These are phyloP conservation scores for Colletotrichum noveboracense DNA, from an alignment of 2,329 filamentous ascomycete genomes.

Conservation along the genomic window DNA sequence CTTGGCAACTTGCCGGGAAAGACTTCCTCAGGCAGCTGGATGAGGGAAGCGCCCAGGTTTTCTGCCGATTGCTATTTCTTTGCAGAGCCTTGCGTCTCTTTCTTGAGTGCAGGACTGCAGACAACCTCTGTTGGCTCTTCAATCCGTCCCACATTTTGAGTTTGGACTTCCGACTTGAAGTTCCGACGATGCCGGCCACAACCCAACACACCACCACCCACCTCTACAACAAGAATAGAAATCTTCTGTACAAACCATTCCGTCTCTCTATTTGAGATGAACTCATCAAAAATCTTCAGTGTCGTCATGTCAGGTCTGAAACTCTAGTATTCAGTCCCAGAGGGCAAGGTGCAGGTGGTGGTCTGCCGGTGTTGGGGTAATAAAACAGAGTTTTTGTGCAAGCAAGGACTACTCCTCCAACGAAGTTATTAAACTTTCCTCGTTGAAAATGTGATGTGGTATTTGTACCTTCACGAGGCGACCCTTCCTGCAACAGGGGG, in stretches of 20 bases:
- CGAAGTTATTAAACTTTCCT: neutral
- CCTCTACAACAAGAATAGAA: neutral
- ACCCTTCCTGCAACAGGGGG: neutral
- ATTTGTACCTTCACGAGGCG: neutral
- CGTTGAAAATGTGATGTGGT: neutral
- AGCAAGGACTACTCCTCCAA: neutral
- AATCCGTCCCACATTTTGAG: neutral
- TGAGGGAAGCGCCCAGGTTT: neutral
- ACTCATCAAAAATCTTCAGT: neutral
- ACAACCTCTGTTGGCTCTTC: neutral
- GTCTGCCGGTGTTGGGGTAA: neutral
- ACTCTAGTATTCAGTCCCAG: neutral
- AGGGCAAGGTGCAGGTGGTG: neutral
- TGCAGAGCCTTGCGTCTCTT: too few relatives aligned
- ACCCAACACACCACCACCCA: neutral
- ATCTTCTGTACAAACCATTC: neutral
- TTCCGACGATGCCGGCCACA: neutral
- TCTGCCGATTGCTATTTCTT: too few relatives aligned
- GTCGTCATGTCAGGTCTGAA: neutral
- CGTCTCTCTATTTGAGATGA: neutral
- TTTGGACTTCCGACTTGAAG: neutral
- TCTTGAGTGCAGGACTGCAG: neutral
- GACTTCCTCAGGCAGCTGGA: neutral
- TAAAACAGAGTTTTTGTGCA: neutral
- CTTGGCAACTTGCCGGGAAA: neutral